phyloP scores from a whole-genome alignment of 108 stramenopile species.

The Cyclotella cryptica region DNA sequence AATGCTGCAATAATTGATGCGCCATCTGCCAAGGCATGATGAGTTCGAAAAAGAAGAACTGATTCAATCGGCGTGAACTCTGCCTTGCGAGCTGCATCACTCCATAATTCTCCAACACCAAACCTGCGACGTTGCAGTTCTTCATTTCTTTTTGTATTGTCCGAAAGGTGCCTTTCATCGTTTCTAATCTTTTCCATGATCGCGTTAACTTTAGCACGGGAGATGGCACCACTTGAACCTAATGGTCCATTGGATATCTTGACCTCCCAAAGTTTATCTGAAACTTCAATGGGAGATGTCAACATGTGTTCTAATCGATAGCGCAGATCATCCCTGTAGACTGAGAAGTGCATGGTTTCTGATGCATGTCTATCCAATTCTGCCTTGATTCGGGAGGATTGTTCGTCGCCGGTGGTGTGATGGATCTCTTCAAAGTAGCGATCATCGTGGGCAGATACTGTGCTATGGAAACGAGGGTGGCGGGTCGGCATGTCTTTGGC shows the following conservation, averaged over 20 bases:
- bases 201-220: conserved; percentile 36
- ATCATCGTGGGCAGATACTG: conserved; percentile 39
- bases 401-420: conserved; percentile 31
- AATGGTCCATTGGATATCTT: conserved; percentile 58
- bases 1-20: conserved; percentile 75
- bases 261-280: conserved; percentile 61
- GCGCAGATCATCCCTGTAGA: conserved; percentile 72
- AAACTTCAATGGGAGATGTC: conserved; percentile 66
- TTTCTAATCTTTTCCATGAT: conserved; percentile 12
- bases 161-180: conserved; percentile 33
- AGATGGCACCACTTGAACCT: conserved; percentile 68
- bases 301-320: conserved; percentile 64
- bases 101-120: conserved; percentile 23
- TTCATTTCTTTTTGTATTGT: neutral
- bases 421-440: conserved; percentile 56
- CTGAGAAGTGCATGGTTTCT: conserved; percentile 63
- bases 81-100: conserved; percentile 20
- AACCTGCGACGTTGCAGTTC: conserved; percentile 1
- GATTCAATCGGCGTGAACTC: conserved; percentile 61
- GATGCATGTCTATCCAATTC: conserved; percentile 56
- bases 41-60: conserved; percentile 78
- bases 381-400: conserved; percentile 36
- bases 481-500: conserved; percentile 55
- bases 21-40: conserved; percentile 88
- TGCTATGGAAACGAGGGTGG: conserved; percentile 73